phyloP scores from a whole-genome alignment of 495 filamentous ascomycete species.

The Halenospora varia region DNA sequence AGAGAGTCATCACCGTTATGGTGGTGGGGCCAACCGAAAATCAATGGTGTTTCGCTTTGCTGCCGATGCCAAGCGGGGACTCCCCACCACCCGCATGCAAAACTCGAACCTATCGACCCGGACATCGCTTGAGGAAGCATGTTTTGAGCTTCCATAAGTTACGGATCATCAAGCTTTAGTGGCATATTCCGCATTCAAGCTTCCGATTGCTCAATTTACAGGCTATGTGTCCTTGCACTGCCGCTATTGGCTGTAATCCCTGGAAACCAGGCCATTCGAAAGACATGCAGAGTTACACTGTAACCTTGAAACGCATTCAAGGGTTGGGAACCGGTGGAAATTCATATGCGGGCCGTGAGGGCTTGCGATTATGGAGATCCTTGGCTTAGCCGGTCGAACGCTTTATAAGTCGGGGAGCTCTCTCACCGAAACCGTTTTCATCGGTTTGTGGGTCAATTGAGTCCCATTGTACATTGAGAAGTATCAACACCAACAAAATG shows the following conservation, averaged over 20 bases:
- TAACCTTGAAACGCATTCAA: neutral
- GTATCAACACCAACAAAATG: constrained; percentile 25
- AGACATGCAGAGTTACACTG: neutral
- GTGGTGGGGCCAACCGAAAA: neutral
- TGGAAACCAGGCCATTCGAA: neutral
- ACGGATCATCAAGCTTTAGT: too few relatives aligned
- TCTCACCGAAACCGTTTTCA: neutral
- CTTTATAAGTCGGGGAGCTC: neutral
- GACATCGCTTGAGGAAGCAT: too few relatives aligned
- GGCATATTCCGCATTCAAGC: too few relatives aligned
- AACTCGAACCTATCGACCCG: too few relatives aligned
- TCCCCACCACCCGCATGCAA: too few relatives aligned
- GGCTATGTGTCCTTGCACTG: neutral
- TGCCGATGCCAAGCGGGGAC: too few relatives aligned
- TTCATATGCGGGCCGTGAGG: neutral
- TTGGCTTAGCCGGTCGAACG: neutral
- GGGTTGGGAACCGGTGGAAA: neutral
- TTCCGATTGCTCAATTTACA: neutral
- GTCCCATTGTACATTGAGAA: neutral
- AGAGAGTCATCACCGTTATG: neutral
- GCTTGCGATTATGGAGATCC: neutral
- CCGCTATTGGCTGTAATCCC: neutral
- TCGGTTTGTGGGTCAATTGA: neutral
- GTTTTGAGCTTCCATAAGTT: too few relatives aligned
- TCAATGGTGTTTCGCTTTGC: too few relatives aligned